Evolutionary conservation across 2,329 filamentous ascomycete species (phyloP), one percentile per base, ranked within the genome.

Genomic region (Coniochaeta pulveracea): DNA sequence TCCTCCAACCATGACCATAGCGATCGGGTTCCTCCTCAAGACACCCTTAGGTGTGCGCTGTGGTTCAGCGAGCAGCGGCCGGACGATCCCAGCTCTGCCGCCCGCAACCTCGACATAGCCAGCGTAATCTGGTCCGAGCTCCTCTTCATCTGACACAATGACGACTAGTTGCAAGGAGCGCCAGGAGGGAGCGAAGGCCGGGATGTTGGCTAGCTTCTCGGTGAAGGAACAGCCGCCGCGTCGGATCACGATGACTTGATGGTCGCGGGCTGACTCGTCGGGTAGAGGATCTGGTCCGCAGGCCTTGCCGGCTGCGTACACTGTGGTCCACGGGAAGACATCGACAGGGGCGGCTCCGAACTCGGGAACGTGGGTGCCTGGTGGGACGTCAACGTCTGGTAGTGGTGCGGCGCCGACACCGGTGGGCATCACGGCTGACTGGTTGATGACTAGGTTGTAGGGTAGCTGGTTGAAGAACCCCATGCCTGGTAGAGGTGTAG

Each of bases 141-240:
- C 49, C 10, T 51, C 48, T 3, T 75, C 70, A 34, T 71, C 72
- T 11, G 69, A 77, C 2, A 95, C 72, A 0, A 95, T 60, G 26
- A 96, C 61, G 18, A 96, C 85, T 4, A 96, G 69, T 52, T 93
- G 83, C 12, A 96, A 61, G 1, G 76, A 66, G 3, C 56, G 52
- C 1, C 63, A 52, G 0, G 66, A 63, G 0, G 82, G 77, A 2
- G 76, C 66, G 50, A 79, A 89, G 8, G 74, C 72, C 1, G 89
- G 86, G n/a, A 96, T 86, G 43, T 85, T 88, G 33, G 70, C 66
- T 1, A 96, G 60, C 54, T 98, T 98, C 18, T 80, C 61, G 22
- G 73, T 79, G 55, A 96, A 96, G 16, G 72, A 80, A 59, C 91
- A 98, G 1, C 75, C 76, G 24, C 91, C 89, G 5, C 91, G 76